Evolutionary conservation across 225 moss, liverwort and hornwort genomes (phyloP).

Genomic region (Anthoceros angustus): DNA sequence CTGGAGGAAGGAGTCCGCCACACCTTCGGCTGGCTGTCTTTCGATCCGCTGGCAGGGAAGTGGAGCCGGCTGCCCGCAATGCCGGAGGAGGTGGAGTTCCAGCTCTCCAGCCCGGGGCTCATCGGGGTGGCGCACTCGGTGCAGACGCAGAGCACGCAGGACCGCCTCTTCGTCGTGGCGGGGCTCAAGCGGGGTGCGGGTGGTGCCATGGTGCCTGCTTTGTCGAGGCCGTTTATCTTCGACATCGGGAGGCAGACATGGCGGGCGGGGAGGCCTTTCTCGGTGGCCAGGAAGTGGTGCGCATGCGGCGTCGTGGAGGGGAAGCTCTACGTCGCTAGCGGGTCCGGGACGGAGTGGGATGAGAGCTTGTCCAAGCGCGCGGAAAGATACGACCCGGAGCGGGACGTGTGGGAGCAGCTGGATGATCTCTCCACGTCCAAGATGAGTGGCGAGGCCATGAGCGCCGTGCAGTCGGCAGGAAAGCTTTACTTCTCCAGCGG

Average conservation of each 20-base stretch:
- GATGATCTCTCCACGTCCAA: constrained; percentile 6
- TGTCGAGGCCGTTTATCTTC: constrained; percentile 10
- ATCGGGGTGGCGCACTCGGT: constrained; percentile 12
- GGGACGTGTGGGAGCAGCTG: neutral
- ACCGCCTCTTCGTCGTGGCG: constrained; percentile 11
- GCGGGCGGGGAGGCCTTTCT: constrained; percentile 8
- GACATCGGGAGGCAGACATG: neutral
- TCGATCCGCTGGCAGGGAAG: constrained; percentile 7
- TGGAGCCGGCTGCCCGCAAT: constrained; percentile 8
- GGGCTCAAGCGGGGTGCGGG: neutral
- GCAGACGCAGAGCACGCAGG: constrained; percentile 9
- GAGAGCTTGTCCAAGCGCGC: constrained; percentile 9
- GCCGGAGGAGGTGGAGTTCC: constrained; percentile 11
- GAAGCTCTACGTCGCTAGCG: constrained; percentile 8
- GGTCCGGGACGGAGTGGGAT: constrained; percentile 11
- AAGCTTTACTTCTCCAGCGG: constrained; percentile 14
- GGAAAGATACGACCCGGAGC: constrained; percentile 3
- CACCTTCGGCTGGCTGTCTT: constrained; percentile 6
- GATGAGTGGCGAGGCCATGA: constrained; percentile 13
- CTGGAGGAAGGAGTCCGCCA: neutral
- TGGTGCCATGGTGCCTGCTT: constrained; percentile 3
- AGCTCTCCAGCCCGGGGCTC: constrained; percentile 11
- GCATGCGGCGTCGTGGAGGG: constrained; percentile 9
- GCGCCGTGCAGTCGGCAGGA: constrained; percentile 5
- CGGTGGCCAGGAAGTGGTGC: constrained; percentile 12